A percentile compares a stretch with the other conserved stretches of the same genome.
These are phyloP conservation scores for Spiraea crenata DNA, from an alignment of 331 rosid species.

Conservation along the genomic window DNA sequence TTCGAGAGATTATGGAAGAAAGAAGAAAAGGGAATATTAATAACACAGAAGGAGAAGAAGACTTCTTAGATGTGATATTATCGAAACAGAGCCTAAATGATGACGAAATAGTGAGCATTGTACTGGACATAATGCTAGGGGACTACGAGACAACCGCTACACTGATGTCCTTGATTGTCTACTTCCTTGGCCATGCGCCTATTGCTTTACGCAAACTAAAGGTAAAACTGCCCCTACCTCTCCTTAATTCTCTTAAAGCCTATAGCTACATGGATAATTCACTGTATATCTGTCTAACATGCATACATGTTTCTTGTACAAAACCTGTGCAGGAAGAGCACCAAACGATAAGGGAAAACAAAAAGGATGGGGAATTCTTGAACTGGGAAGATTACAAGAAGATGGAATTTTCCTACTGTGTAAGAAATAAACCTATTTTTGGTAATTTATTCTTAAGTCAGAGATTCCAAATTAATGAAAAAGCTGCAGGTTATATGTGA, in stretches of 20 bases:
- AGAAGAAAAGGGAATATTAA: slow-evolving; percentile 21
- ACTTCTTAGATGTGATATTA: slow-evolving; percentile 53
- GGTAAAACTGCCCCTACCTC: slow-evolving; percentile 28
- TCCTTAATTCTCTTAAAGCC: neutral
- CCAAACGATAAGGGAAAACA: slow-evolving; percentile 44
- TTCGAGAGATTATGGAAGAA: slow-evolving; percentile 42
- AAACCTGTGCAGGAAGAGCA: slow-evolving; percentile 63
- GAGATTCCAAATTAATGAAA: no score
- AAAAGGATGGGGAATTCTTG: slow-evolving; percentile 42
- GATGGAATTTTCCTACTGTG: slow-evolving; percentile 65
- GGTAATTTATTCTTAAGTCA: no score
- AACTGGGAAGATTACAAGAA: slow-evolving; percentile 65
- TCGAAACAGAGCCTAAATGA: slow-evolving; percentile 44
- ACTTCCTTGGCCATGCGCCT: slow-evolving; percentile 59
- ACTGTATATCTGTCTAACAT: neutral
- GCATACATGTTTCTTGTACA: neutral
- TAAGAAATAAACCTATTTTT: slow-evolving; percentile 10
- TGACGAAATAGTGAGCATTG: slow-evolving; percentile 67
- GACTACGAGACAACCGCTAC: slow-evolving; percentile 87
- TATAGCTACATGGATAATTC: neutral
- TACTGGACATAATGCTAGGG: slow-evolving; percentile 70
- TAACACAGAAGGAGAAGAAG: slow-evolving; percentile 27
- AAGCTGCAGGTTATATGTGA: slow-evolving; percentile 48
- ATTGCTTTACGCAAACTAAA: slow-evolving; percentile 43
- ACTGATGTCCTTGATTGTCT: slow-evolving; percentile 59